Conservation (phyloP, 164 flowering plant species). For the Kalanchoe fedtschenkoi region DNA sequence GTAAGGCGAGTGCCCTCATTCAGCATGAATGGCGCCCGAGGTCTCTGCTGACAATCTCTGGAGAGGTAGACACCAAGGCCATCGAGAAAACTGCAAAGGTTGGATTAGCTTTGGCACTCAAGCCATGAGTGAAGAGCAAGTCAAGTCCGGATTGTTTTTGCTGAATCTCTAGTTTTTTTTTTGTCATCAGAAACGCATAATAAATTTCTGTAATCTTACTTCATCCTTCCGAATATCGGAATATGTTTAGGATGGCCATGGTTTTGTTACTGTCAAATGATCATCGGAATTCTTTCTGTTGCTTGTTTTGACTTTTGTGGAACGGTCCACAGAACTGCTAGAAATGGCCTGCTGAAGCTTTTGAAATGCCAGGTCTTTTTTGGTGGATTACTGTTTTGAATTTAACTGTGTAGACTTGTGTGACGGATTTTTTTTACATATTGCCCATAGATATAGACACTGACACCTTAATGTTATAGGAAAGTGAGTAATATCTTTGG, state of each 20-base stretch:
- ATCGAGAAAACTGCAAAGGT: constrained; percentile 51
- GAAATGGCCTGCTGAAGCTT: no score
- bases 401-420: no score
- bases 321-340: no score
- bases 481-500: no score
- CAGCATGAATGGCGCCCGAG: constrained; percentile 62
- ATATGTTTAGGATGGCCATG: no score
- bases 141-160: not conserved
- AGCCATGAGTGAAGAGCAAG: constrained; percentile 25
- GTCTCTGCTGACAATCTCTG: constrained; percentile 47
- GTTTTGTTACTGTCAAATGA: not conserved
- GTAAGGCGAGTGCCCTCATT: constrained; percentile 39
- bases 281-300: not conserved
- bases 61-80: constrained; percentile 49
- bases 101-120: constrained; percentile 48
- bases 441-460: no score
- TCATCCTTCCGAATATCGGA: no score
- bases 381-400: no score
- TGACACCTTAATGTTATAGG: no score
- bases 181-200: not conserved
- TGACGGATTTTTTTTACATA: no score
- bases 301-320: no score
- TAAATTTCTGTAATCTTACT: not conserved
- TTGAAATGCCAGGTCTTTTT: no score
- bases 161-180: not conserved